phyloP scores from a whole-genome alignment of 2,329 filamentous ascomycete species.

The Magnaporthiopsis incrustans region DNA sequence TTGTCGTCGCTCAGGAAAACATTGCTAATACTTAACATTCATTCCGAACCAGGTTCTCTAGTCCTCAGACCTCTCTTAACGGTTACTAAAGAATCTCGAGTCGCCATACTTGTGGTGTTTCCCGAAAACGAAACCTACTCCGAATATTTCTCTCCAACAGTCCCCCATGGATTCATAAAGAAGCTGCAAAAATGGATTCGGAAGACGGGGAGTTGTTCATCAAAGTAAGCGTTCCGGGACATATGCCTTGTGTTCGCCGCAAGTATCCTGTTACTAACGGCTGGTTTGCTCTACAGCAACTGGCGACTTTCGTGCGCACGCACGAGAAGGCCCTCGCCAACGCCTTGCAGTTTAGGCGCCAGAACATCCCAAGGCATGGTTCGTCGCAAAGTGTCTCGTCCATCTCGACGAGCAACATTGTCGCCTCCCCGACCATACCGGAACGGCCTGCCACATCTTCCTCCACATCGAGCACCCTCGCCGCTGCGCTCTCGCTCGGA shows the following conservation, averaged over 20 bases:
- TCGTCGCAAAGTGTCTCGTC: conserved; percentile 57
- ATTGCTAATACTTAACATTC: neutral
- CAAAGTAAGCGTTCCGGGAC: conserved; percentile 47
- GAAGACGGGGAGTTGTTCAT: conserved; percentile 87
- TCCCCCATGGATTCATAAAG: conserved; percentile 39
- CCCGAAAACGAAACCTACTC: conserved; percentile 1
- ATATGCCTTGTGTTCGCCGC: neutral
- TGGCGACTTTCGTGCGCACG: conserved; percentile 91
- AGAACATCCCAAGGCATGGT: conserved; percentile 60
- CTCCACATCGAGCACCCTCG: conserved; percentile 66
- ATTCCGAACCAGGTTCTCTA: neutral
- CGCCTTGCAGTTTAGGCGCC: conserved; percentile 77
- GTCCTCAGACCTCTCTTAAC: neutral
- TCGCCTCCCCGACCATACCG: conserved; percentile 49
- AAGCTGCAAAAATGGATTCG: conserved; percentile 61
- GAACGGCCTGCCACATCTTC: conserved; percentile 57
- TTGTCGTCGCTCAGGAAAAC: too few relatives aligned
- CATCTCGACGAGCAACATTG: conserved; percentile 34
- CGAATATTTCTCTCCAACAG: conserved; percentile 15
- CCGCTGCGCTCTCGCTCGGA: conserved; percentile 79
- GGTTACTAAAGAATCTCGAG: neutral
- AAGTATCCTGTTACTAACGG: conserved; percentile 19
- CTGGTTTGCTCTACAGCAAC: conserved; percentile 53
- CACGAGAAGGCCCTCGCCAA: conserved; percentile 97
- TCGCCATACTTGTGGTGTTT: neutral